Conservation (phyloP, 176 grass and related monocot species). For the Phyllostachys edulis region DNA sequence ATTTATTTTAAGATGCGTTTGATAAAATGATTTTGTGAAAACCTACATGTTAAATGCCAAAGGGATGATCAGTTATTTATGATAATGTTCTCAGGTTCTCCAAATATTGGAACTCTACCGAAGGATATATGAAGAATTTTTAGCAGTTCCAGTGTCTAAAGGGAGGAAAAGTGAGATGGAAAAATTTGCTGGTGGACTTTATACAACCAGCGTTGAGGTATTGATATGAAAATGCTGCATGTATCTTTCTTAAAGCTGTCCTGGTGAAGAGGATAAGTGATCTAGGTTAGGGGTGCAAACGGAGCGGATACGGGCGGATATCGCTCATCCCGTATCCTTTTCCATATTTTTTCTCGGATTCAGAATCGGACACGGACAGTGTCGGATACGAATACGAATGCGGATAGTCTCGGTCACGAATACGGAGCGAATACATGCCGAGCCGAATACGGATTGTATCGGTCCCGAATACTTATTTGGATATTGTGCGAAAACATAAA, state of each 20-base stretch:
- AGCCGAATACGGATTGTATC: no score
- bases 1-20: not conserved
- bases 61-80: slow-evolving; percentile 9
- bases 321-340: no score
- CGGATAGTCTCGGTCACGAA: no score
- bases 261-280: not conserved
- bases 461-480: no score
- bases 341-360: no score
- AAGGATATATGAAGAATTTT: slow-evolving; percentile 92
- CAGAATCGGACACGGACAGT: no score
- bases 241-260: not conserved
- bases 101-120: slow-evolving; percentile 92
- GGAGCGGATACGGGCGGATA: no score
- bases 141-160: slow-evolving; percentile 93
- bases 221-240: slow-evolving; percentile 13
- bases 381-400: no score
- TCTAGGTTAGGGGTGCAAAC: no score
- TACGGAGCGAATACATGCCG: no score
- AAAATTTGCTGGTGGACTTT: slow-evolving; percentile 91
- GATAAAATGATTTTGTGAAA: not conserved
- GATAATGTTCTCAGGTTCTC: slow-evolving; percentile 62
- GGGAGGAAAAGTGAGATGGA: slow-evolving; percentile 94
- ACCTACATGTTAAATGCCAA: not conserved
- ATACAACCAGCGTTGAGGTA: slow-evolving; percentile 97
- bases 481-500: no score